Evolutionary conservation across 148 eudicot species (phyloP).

Genomic region (Oxyria digyna): DNA sequence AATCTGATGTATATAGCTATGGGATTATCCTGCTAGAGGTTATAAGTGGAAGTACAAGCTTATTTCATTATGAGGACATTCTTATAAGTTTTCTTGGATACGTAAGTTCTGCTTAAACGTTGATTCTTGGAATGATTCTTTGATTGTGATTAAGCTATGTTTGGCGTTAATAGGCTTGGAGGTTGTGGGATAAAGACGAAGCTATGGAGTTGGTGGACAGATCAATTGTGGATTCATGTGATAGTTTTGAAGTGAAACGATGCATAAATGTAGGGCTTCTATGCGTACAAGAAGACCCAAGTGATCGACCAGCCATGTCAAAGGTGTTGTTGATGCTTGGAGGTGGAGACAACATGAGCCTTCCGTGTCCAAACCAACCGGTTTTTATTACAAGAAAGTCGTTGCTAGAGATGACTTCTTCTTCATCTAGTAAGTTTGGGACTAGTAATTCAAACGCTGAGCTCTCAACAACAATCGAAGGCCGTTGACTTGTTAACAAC

Average conservation of each 20-base stretch:
- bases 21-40: constrained; percentile 9
- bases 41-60: constrained; percentile 9
- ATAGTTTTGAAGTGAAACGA: neutral
- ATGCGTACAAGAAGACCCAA: constrained; percentile 18
- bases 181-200: neutral
- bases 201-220: neutral
- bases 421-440: neutral
- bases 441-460: neutral
- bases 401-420: neutral
- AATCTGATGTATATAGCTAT: constrained; percentile 13
- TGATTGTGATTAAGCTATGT: neutral
- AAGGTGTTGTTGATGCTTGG: constrained; percentile 13
- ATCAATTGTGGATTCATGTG: neutral
- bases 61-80: neutral
- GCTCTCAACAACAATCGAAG: neutral
- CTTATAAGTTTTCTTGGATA: neutral
- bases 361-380: neutral
- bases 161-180: neutral
- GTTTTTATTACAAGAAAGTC: neutral
- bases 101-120: too few species aligned
- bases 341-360: neutral
- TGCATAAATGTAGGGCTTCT: constrained; percentile 19
- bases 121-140: too few species aligned
- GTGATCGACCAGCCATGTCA: constrained; percentile 16
- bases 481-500: neutral